Percentiles rank a stretch among this genome's conserved stretches.
phyloP scores from a whole-genome alignment of 2,329 filamentous ascomycete genomes.

The Diplocarpon rosae region DNA sequence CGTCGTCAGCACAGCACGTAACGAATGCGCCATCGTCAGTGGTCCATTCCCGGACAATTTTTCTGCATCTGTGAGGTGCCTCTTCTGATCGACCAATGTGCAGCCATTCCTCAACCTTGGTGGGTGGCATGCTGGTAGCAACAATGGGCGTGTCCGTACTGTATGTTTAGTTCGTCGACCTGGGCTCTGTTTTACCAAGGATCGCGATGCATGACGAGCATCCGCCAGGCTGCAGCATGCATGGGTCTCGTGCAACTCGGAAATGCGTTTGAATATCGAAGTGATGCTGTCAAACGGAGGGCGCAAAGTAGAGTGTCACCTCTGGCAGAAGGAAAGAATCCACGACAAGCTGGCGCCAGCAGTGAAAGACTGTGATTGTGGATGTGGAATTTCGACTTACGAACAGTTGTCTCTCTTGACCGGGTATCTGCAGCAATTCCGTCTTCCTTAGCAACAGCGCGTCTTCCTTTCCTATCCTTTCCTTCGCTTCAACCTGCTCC shows the following conservation, averaged over 20 bases:
- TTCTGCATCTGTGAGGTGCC: conserved; percentile 28
- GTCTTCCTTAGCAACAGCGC: conserved; percentile 6
- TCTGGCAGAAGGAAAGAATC: conserved; percentile 6
- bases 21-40: conserved; percentile 26
- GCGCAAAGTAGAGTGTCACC: conserved; percentile 16
- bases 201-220: conserved; percentile 25
- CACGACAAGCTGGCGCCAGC: conserved; percentile 1
- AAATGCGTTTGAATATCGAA: conserved; percentile 4
- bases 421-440: conserved; percentile 11
- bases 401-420: background rate
- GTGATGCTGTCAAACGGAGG: conserved; percentile 2
- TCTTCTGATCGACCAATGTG: conserved; percentile 20
- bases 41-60: conserved; percentile 25
- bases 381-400: too few relatives aligned
- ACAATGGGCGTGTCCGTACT: background rate
- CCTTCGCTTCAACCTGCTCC: conserved; percentile 22
- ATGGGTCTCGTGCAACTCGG: conserved; percentile 24
- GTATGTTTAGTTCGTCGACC: conserved; percentile 14
- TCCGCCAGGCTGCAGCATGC: conserved; percentile 26
- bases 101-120: conserved; percentile 27
- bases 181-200: conserved; percentile 12
- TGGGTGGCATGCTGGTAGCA: conserved; percentile 23
- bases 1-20: conserved; percentile 30
- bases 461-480: conserved; percentile 13
- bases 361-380: background rate